Evolutionary conservation across 139 green algal genomes (phyloP), one percentile per base, ranked within the genome.

Genomic region (Chlamydomonas incerta): DNA sequence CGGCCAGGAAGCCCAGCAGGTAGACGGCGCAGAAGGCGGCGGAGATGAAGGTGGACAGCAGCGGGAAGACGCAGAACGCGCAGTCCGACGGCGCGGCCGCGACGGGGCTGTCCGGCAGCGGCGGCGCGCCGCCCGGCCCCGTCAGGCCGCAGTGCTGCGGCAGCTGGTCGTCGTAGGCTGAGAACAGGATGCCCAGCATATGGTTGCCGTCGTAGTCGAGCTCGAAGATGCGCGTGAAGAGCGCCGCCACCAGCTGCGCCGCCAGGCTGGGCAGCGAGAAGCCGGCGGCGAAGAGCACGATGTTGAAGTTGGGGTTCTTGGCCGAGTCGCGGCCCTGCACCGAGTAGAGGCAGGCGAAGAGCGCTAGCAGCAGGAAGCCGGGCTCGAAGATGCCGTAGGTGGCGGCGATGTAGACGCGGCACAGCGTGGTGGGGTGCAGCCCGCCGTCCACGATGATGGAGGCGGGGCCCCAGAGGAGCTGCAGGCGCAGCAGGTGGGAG

Each of bases 311-410:
- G 31, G 82, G 82, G 72, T 62, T 57, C 17, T n/a, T n/a, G 17
- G 82, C 41, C 0, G 72, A 74, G 72, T 82, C 63, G 71, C 82
- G 82, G 62, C 63, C 65, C 68, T 93, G 76, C 20, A 93, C 71
- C 20, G 88, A 91, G 87, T 92, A 93, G 71, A 93, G 68, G 60
- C 90, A 92, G 35, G 87, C 74, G 62, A 93, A 92, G 55, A 93
- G 84, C 34, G 87, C 81, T 13, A 93, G 81, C 68, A 93, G 87
- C 74, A 92, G 71, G 65, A 92, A 88, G 10, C 63, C 74, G 2
- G 90, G 90, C 87, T 93, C 90, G 50, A 91, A 65, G n/a, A 93
- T 37, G 33, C 90, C 90, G 74, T 88, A 93, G 26, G 65, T 80
- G 0, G 90, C 81, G 8, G 86, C 90, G 28, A 89, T 90, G 88